Percentiles rank a stretch among this genome's conserved stretches.
Evolutionary conservation across 176 grass and related monocot genomes (phyloP).

Genomic region (Zizania latifolia): DNA sequence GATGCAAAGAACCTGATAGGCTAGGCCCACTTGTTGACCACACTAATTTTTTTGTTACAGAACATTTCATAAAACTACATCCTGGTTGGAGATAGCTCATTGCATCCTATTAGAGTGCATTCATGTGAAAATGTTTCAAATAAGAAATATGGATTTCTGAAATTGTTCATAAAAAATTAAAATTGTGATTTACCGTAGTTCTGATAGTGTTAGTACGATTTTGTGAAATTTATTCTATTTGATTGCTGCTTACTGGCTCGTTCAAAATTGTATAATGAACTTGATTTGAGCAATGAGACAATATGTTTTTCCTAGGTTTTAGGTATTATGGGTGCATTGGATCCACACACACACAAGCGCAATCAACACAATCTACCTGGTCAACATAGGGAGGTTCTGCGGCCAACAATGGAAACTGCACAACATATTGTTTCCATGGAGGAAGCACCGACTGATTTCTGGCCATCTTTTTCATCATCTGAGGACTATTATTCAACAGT

Average conservation of each 20-base stretch:
- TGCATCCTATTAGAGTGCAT: neutral
- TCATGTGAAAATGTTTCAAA: neutral
- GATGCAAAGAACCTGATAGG: neutral
- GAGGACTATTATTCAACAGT: slow-evolving; percentile 99
- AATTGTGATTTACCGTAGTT: too few relatives aligned
- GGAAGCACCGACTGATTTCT: slow-evolving; percentile 85
- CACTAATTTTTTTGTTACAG: neutral
- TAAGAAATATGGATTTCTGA: neutral
- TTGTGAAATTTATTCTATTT: neutral
- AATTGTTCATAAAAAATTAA: neutral
- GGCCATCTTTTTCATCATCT: slow-evolving; percentile 90
- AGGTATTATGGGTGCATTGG: slow-evolving; percentile 98
- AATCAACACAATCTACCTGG: slow-evolving; percentile 88
- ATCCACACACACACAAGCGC: slow-evolving; percentile 89
- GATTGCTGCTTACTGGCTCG: neutral
- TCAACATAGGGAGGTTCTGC: slow-evolving; percentile 62
- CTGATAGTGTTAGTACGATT: neutral
- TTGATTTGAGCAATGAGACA: neutral
- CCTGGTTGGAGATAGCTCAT: too few relatives aligned
- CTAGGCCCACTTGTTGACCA: neutral
- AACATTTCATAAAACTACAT: too few relatives aligned
- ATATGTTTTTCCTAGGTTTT: slow-evolving; percentile 62
- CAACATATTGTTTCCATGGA: slow-evolving; percentile 99
- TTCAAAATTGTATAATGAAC: neutral
- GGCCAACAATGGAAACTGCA: slow-evolving; percentile 61